These are phyloP conservation scores for Picochlorum sp. DNA, from an alignment of 139 green algal genomes.

Conservation along the genomic window DNA sequence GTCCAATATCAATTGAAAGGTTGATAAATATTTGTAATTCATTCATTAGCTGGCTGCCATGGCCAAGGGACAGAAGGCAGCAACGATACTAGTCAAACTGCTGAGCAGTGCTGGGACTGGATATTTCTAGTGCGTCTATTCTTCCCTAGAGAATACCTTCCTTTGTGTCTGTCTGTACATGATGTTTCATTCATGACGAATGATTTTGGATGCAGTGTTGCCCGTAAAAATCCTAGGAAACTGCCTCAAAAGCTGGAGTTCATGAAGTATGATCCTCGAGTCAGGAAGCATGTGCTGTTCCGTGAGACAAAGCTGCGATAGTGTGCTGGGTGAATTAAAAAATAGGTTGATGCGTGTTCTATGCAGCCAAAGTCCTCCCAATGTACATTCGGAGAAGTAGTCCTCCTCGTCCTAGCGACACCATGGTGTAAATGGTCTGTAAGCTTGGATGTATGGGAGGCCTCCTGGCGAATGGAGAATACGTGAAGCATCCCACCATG, in stretches of 20 bases:
- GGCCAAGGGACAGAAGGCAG: constrained; percentile 30
- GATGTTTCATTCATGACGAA: neutral
- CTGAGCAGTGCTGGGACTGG: constrained; percentile 66
- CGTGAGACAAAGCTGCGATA: constrained; percentile 64
- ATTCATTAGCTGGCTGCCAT: neutral
- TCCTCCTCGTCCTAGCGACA: too few relatives aligned
- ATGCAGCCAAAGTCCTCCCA: too few relatives aligned
- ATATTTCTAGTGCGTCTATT: constrained; percentile 42
- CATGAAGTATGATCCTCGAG: constrained; percentile 70
- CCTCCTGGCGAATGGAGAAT: too few relatives aligned
- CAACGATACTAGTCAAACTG: constrained; percentile 62
- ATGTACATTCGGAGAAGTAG: too few relatives aligned
- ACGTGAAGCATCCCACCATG: too few relatives aligned
- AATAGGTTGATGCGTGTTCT: neutral
- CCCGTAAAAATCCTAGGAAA: constrained; percentile 65
- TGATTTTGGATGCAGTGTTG: constrained; percentile 60
- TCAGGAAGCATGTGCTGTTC: constrained; percentile 68
- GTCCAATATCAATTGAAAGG: too few relatives aligned
- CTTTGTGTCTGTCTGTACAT: neutral
- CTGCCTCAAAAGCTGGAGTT: constrained; percentile 55
- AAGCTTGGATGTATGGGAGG: too few relatives aligned
- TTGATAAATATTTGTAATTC: too few relatives aligned
- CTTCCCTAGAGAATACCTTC: neutral
- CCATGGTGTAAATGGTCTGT: too few relatives aligned
- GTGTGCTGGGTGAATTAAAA: neutral